Evolutionary conservation across 495 filamentous ascomycete species (phyloP), one percentile per base, ranked within the genome.

Genomic region (Aspergillus bertholletiae): DNA sequence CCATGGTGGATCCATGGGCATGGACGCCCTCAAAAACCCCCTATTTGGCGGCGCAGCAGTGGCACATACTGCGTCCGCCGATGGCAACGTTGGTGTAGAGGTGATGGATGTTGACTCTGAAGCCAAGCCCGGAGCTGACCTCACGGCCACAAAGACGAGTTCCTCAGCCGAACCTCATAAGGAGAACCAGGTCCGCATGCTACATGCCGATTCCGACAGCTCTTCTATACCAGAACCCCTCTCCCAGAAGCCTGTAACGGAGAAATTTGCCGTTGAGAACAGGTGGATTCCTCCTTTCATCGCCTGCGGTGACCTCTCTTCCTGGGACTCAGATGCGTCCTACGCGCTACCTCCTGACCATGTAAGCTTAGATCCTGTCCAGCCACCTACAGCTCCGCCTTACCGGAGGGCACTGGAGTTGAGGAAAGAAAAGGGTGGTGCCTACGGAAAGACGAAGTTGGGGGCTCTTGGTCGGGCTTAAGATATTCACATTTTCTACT

Each of bases 201-300:
- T 76, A 15, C 68, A 76, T 45, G 47, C 63, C 11, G 54, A 67
- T 13, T 65, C 64, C 0, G 49, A 58, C 12, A 34, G 59, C n/a
- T 53, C 57, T 17, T 39, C 62, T 3, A 54, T 46, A 7, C 61
- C 58, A 2, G 60, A 62, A n/a, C 56, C 61, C 2, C 54, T 64
- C 3, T 54, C 65, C 2, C 62, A 67, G 15, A 67, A 68, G 37
- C 49, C 56, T 8, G 54, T 61, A 1, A 30, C 63, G 1, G 61
- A 63, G 46, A 72, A 69, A 37, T 76, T 71, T 49, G 61, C 70
- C 15, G 54, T 54, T 20, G 73, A 76, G 54, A 72, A 76, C 37
- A 75, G 88, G 46, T 97, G 91, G 88, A 91, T 97, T 49, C 90
- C 90, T 0, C 89, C 92, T 0, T 98, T 98, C 63, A 84, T 98